Percentiles rank a stretch among this genome's conserved stretches.
These are phyloP conservation scores for Dictyostelium intermedium DNA, from an alignment of 78 protist genomes.

Conservation along the genomic window DNA sequence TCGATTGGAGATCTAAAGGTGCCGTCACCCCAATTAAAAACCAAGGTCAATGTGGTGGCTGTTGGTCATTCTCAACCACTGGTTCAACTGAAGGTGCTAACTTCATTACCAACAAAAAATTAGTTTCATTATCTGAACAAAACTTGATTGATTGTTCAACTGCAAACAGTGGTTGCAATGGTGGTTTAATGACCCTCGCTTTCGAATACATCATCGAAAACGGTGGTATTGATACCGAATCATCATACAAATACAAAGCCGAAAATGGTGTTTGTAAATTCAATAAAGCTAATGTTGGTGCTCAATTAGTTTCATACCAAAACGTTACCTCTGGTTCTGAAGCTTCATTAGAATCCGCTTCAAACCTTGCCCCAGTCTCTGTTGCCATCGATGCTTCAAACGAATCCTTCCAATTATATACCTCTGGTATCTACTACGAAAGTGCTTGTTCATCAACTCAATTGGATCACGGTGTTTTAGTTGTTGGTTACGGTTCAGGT, in stretches of 20 bases:
- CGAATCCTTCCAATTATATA: conserved; percentile 89
- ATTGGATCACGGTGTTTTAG: conserved; percentile 92
- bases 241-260: conserved; percentile 88
- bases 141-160: conserved; percentile 85
- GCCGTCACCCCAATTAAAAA: conserved; percentile 85
- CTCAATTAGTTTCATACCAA: not conserved
- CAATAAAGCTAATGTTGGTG: not conserved
- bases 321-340: conserved; percentile 75
- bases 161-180: conserved; percentile 88
- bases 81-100: conserved; percentile 79
- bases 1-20: conserved; percentile 12
- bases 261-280: not conserved
- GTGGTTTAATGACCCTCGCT: conserved; percentile 81
- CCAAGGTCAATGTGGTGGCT: conserved; percentile 89
- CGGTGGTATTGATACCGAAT: conserved; percentile 86
- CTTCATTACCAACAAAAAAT: not conserved
- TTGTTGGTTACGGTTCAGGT: conserved; percentile 86
- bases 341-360: conserved; percentile 30
- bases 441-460: conserved; percentile 61
- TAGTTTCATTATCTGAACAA: conserved; percentile 86
- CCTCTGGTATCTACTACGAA: conserved; percentile 84
- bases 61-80: conserved; percentile 82
- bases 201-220: conserved; percentile 74
- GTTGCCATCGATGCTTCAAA: conserved; percentile 93
- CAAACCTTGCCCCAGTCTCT: conserved; percentile 83